Evolutionary conservation across 1,284 basidiomycete genomes (phyloP).

Genomic region (Coniferiporia sulphurascens): DNA sequence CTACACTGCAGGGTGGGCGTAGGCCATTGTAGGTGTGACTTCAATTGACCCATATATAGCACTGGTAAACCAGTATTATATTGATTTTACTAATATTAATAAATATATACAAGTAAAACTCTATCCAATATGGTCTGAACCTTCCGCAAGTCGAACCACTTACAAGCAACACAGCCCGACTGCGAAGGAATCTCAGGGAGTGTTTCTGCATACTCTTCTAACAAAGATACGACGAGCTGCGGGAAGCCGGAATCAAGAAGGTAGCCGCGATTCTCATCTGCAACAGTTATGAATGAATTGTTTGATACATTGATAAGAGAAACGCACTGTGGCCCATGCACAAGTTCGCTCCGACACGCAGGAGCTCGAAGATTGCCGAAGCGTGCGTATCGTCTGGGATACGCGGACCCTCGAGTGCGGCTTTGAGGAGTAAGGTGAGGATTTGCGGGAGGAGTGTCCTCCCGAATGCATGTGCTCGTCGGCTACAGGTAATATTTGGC

Average conservation of each 20-base stretch:
- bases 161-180: too few relatives aligned
- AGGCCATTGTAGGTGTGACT: too few relatives aligned
- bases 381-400: conserved; percentile 42
- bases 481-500: conserved; percentile 33
- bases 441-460: conserved; percentile 57
- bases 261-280: conserved; percentile 60
- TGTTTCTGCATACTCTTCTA: conserved; percentile 63
- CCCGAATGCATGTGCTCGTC: conserved; percentile 67
- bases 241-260: conserved; percentile 67
- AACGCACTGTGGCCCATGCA: conserved; percentile 73
- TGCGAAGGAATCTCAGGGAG: conserved; percentile 38
- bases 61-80: too few relatives aligned
- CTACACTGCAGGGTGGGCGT: too few relatives aligned
- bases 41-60: too few relatives aligned
- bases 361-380: conserved; percentile 55
- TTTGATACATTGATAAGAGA: background rate
- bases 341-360: conserved; percentile 73
- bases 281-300: conserved; percentile 8
- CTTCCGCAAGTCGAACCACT: too few relatives aligned
- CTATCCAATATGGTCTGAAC: too few relatives aligned
- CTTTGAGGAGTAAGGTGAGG: conserved; percentile 53
- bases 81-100: too few relatives aligned
- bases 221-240: conserved; percentile 55
- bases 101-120: too few relatives aligned
- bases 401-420: conserved; percentile 44